A percentile compares a stretch with the other conserved stretches of the same genome.
Evolutionary conservation across 2,329 filamentous ascomycete species (phyloP).

Genomic region (Dothideomycetes sp.): DNA sequence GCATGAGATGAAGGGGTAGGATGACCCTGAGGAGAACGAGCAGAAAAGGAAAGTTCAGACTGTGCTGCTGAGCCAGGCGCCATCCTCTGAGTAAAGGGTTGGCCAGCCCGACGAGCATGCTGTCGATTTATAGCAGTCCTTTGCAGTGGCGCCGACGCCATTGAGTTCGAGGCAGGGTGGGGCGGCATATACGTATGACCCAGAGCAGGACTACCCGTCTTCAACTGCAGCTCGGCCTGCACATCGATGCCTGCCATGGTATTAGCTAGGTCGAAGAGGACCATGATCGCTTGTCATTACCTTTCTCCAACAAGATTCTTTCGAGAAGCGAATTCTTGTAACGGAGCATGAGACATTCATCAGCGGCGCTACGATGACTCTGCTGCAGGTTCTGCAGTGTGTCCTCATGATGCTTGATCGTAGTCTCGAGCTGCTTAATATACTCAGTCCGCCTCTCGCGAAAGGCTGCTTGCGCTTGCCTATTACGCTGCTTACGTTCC

Average conservation of each 20-base stretch:
- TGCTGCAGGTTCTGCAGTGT: slow-evolving; percentile 86
- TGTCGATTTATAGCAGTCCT: slow-evolving; percentile 73
- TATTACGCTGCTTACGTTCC: slow-evolving; percentile 93
- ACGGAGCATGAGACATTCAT: slow-evolving; percentile 94
- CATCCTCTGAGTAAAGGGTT: slow-evolving; percentile 25
- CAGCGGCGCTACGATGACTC: slow-evolving; percentile 85
- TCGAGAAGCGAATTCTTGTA: slow-evolving; percentile 98
- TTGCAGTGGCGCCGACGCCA: slow-evolving; percentile 58
- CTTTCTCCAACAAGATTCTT: slow-evolving; percentile 91
- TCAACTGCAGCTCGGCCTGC: slow-evolving; percentile 85
- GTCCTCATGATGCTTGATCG: slow-evolving; percentile 93
- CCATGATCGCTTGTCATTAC: slow-evolving; percentile 32
- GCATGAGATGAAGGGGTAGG: slow-evolving; percentile 74
- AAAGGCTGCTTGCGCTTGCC: slow-evolving; percentile 95
- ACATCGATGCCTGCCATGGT: slow-evolving; percentile 72
- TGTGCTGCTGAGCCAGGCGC: slow-evolving; percentile 5
- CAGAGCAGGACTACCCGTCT: slow-evolving; percentile 77
- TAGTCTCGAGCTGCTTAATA: slow-evolving; percentile 96
- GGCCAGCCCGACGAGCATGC: slow-evolving; percentile 24
- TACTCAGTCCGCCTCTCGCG: slow-evolving; percentile 95
- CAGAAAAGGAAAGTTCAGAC: slow-evolving; percentile 21
- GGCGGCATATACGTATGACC: slow-evolving; percentile 53
- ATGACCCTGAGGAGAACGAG: slow-evolving; percentile 62
- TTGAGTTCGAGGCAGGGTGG: slow-evolving; percentile 34
- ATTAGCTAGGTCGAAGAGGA: neutral